phyloP scores from a whole-genome alignment of 1,139 yeast species.

The Groenewaldozyma auringiensis region DNA sequence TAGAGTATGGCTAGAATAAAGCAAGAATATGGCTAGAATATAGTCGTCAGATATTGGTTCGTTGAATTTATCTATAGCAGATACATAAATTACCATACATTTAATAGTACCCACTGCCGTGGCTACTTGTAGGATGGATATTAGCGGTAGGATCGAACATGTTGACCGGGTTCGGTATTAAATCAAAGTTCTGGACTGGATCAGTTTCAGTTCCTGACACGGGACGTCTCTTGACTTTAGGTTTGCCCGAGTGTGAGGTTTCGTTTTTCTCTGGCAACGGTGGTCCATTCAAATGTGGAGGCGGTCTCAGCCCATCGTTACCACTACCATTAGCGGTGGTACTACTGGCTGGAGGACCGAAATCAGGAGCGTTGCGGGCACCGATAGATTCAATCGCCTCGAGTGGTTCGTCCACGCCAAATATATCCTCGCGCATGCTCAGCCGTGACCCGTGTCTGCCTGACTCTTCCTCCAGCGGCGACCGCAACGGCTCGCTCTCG shows the following conservation, averaged over 20 bases:
- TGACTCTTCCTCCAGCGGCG: not conserved
- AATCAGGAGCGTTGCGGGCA: conserved; percentile 14
- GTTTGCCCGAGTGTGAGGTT: not conserved
- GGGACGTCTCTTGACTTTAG: conserved; percentile 15
- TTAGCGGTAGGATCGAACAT: conserved; percentile 20
- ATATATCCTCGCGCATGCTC: conserved; percentile 17
- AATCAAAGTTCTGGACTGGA: conserved; percentile 3
- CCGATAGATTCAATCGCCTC: conserved; percentile 15
- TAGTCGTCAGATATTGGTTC: too few relatives aligned
- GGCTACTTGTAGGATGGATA: not conserved
- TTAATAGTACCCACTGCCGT: not conserved
- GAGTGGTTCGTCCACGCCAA: conserved; percentile 20
- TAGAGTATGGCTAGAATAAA: too few relatives aligned
- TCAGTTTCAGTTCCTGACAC: conserved; percentile 11
- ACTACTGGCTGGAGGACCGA: conserved; percentile 4
- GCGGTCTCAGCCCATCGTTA: not conserved
- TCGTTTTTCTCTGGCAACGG: not conserved
- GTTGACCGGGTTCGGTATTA: conserved; percentile 8
- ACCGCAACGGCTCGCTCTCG: not conserved
- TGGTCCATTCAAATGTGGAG: not conserved
- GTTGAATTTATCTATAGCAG: too few relatives aligned
- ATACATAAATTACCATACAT: too few relatives aligned
- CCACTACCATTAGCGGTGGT: not conserved
- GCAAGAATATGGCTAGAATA: too few relatives aligned
- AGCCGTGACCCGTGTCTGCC: not conserved